Percentiles rank a stretch among this genome's conserved stretches.
Evolutionary conservation across 305 asterid genomes (phyloP).

Genomic region (Ilex paraguariensis): DNA sequence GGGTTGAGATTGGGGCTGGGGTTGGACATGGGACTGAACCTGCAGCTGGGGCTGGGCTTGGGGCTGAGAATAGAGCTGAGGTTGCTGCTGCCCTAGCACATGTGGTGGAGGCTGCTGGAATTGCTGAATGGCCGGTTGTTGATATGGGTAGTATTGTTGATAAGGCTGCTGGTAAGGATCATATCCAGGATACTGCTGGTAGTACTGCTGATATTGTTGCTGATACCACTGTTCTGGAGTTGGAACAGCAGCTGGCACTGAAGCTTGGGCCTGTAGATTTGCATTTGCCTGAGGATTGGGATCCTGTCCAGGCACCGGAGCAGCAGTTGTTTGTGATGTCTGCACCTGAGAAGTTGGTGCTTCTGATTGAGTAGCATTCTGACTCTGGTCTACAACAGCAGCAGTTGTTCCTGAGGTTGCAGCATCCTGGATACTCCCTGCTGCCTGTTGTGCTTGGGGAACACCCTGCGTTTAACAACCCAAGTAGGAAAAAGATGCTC

Average conservation of each 20-base stretch:
- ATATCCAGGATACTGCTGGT: conserved; percentile 79
- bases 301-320: conserved; percentile 52
- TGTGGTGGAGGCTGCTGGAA: conserved; percentile 50
- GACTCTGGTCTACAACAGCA: conserved; percentile 38
- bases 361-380: conserved; percentile 36
- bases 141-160: conserved; percentile 63
- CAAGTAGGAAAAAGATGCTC: conserved; percentile 3
- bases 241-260: conserved; percentile 39
- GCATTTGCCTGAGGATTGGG: conserved; percentile 36
- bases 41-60: conserved; percentile 36
- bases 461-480: conserved; percentile 43
- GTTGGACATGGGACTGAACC: conserved; percentile 21
- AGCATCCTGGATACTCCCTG: conserved; percentile 27
- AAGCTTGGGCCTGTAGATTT: conserved; percentile 40
- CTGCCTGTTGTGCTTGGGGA: conserved; percentile 57
- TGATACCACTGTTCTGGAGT: conserved; percentile 85
- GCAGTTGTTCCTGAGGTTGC: conserved; percentile 37
- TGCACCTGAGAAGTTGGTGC: conserved; percentile 47
- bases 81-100: conserved; percentile 45
- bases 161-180: conserved; percentile 64
- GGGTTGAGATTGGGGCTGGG: conserved; percentile 17
- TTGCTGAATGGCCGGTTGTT: conserved; percentile 55
- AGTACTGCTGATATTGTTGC: conserved; percentile 81
- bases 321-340: conserved; percentile 39
- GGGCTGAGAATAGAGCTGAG: conserved; percentile 45